A percentile compares a stretch with the other conserved stretches of the same genome.
Conservation (phyloP, 257 asterid species). For the Knoxia roxburghii region DNA sequence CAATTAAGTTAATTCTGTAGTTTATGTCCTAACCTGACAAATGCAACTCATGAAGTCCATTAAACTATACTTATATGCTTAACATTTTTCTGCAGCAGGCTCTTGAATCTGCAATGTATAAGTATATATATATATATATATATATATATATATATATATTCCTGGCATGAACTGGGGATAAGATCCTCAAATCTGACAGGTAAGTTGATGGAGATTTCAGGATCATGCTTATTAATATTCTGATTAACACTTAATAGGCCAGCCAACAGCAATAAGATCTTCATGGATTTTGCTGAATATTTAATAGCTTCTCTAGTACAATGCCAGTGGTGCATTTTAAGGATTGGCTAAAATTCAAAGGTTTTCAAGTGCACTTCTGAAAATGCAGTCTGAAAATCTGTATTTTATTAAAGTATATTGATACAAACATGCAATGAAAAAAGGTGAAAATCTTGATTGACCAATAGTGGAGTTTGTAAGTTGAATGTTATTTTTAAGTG, state of each 20-base stretch:
- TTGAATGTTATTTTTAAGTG: background rate
- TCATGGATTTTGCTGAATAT: background rate
- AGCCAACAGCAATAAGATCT: background rate
- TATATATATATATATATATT: too few relatives aligned
- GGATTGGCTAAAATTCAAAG: too few relatives aligned
- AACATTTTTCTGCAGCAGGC: background rate
- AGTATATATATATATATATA: too few relatives aligned
- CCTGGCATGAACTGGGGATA: constrained; percentile 3
- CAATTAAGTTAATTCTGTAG: too few relatives aligned
- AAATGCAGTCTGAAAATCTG: too few relatives aligned
- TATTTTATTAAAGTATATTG: too few relatives aligned
- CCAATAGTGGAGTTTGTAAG: background rate
- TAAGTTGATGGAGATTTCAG: background rate
- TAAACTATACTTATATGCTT: background rate
- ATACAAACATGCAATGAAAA: too few relatives aligned
- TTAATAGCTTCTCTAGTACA: background rate
- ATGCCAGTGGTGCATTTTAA: background rate
- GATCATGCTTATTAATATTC: background rate
- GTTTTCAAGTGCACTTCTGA: too few relatives aligned
- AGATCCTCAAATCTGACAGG: background rate
- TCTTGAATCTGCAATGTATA: background rate
- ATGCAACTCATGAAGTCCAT: background rate
- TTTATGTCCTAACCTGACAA: too few relatives aligned
- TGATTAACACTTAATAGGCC: background rate
- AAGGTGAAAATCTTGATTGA: too few relatives aligned